phyloP scores from a whole-genome alignment of 192 early-diverging fungal species.

The Backusella sp. region DNA sequence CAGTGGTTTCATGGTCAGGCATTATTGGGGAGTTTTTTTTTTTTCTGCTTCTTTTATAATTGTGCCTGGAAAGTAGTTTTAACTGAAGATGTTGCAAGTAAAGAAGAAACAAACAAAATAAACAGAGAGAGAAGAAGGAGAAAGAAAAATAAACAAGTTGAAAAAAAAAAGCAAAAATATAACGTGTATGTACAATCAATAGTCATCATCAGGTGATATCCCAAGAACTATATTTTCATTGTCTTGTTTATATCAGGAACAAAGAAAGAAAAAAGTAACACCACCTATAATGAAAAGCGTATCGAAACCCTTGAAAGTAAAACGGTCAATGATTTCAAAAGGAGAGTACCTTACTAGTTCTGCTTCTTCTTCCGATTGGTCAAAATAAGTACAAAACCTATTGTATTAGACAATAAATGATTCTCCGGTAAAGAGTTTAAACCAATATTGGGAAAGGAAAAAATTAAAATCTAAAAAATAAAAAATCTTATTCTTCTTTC shows the following conservation, averaged over 20 bases:
- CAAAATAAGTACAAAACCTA: not conserved
- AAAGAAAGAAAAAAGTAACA: not conserved
- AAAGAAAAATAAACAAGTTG: not conserved
- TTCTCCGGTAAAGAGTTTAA: not conserved
- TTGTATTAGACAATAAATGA: not conserved
- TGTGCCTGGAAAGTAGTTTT: not conserved
- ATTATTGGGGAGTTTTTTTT: not conserved
- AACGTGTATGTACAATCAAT: not conserved
- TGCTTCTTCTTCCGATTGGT: slow-evolving; percentile 24
- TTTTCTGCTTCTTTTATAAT: not conserved
- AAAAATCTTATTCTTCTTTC: not conserved
- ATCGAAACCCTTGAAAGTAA: not conserved
- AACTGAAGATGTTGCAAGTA: not conserved
- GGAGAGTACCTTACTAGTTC: slow-evolving; percentile 9
- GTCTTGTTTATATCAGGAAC: not conserved
- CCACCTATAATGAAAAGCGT: not conserved
- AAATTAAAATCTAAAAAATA: not conserved
- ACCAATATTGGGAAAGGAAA: not conserved
- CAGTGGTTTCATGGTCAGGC: not conserved
- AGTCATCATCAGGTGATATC: not conserved
- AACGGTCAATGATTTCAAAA: not conserved
- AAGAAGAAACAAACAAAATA: not conserved
- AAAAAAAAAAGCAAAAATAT: not conserved
- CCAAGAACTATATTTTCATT: not conserved
- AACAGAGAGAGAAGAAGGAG: not conserved